A percentile compares a stretch with the other conserved stretches of the same genome.
Conservation (phyloP, 169 alveolate species). For the Plasmodium malariae region DNA sequence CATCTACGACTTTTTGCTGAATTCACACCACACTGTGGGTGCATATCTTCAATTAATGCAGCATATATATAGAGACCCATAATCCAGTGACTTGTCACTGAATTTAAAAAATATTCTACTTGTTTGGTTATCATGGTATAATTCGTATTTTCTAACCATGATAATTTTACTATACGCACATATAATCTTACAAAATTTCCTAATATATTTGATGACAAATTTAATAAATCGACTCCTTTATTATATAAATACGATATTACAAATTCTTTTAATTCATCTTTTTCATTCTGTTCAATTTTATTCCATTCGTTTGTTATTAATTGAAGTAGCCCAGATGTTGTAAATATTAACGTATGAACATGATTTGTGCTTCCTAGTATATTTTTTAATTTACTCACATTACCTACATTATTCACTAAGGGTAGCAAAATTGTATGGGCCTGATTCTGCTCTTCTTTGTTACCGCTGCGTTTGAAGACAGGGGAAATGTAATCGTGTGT, state of each 20-base stretch:
- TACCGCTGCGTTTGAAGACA: constrained; percentile 84
- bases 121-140: constrained; percentile 85
- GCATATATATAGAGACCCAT: constrained; percentile 93
- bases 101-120: constrained; percentile 88
- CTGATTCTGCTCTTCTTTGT: constrained; percentile 89
- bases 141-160: constrained; percentile 91
- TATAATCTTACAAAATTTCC: constrained; percentile 91
- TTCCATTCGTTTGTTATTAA: constrained; percentile 91
- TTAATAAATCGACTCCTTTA: constrained; percentile 93
- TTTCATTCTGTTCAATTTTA: constrained; percentile 89
- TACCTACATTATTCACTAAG: constrained; percentile 88
- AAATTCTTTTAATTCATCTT: constrained; percentile 91
- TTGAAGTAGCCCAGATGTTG: constrained; percentile 89
- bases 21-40: constrained; percentile 87
- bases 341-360: constrained; percentile 90
- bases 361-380: constrained; percentile 88
- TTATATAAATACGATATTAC: constrained; percentile 90
- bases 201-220: constrained; percentile 91
- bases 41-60: constrained; percentile 91
- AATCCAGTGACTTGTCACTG: constrained; percentile 95
- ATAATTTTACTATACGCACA: constrained; percentile 90
- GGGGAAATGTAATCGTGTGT: not conserved
- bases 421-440: constrained; percentile 94
- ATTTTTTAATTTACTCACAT: constrained; percentile 87
- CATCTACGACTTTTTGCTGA: constrained; percentile 93